Evolutionary conservation across 306 rosid species (phyloP).

Genomic region (Nissolia schottii): DNA sequence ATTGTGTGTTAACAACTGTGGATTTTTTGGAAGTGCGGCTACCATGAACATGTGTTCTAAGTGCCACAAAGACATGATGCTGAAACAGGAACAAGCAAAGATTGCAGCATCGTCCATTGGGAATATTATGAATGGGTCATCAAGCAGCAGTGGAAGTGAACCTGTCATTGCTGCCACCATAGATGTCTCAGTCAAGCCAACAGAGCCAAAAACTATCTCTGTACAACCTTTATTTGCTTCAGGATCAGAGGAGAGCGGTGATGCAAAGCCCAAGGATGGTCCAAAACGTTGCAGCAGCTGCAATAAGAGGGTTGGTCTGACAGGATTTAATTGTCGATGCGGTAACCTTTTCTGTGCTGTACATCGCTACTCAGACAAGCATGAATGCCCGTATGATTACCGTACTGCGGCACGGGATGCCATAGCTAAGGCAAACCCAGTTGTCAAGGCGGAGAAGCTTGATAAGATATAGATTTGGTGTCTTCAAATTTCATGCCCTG

Average conservation of each 20-base stretch:
- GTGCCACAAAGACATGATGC: slow-evolving; percentile 65
- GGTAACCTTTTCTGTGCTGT: slow-evolving; percentile 61
- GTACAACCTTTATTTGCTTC: slow-evolving; percentile 30
- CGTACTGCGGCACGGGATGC: slow-evolving; percentile 69
- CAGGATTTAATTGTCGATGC: slow-evolving; percentile 74
- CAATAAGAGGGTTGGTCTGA: slow-evolving; percentile 67
- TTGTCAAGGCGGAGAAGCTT: slow-evolving; percentile 73
- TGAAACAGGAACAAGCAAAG: slow-evolving; percentile 69
- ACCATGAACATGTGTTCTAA: slow-evolving; percentile 82
- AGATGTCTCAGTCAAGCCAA: slow-evolving; percentile 28
- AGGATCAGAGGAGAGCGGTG: slow-evolving; percentile 37
- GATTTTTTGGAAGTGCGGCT: slow-evolving; percentile 74
- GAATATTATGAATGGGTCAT: slow-evolving; percentile 60
- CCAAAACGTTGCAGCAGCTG: slow-evolving; percentile 69
- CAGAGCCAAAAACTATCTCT: slow-evolving; percentile 37
- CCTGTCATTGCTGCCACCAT: slow-evolving; percentile 23
- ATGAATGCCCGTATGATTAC: slow-evolving; percentile 62
- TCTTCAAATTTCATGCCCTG: slow-evolving; percentile 21
- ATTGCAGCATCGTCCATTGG: slow-evolving; percentile 70
- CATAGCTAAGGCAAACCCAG: slow-evolving; percentile 67
- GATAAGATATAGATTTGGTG: slow-evolving; percentile 53
- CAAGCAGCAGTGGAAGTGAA: slow-evolving; percentile 41
- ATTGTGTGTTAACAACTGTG: slow-evolving; percentile 67
- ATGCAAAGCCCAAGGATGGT: slow-evolving; percentile 51
- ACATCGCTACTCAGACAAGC: slow-evolving; percentile 79